phyloP scores from a whole-genome alignment of 1,139 yeast genomes.

The Yamadazyma taylorii region DNA sequence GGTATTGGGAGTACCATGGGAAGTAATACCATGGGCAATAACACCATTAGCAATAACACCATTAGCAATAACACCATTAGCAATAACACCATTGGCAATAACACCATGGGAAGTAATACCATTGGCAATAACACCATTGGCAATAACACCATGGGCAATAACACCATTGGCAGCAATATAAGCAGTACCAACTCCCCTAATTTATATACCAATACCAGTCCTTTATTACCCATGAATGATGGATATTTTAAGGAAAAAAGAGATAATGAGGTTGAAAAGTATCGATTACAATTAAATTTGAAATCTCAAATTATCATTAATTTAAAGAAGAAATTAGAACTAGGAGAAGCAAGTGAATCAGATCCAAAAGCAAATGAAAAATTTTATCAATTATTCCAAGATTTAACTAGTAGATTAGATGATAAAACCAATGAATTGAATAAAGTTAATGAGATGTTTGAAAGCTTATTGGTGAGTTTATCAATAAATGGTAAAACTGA shows the following conservation, averaged over 20 bases:
- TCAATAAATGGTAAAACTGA: slow-evolving; percentile 18
- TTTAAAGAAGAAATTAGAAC: slow-evolving; percentile 18
- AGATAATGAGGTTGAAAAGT: slow-evolving; percentile 25
- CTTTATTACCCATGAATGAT: background rate
- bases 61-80: too few species aligned
- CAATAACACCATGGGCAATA: too few species aligned
- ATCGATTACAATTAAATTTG: slow-evolving; percentile 33
- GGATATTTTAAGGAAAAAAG: slow-evolving; percentile 1
- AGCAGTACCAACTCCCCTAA: background rate
- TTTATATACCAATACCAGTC: background rate
- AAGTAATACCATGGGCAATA: too few species aligned
- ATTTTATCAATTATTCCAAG: slow-evolving; percentile 48
- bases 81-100: too few species aligned
- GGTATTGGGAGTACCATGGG: too few species aligned
- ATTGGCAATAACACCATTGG: too few species aligned
- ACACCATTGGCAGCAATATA: too few species aligned
- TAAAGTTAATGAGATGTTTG: slow-evolving; percentile 61
- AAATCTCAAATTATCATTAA: slow-evolving; percentile 38
- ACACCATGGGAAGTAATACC: too few species aligned
- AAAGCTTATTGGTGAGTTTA: slow-evolving; percentile 50
- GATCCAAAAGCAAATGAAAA: slow-evolving; percentile 36
- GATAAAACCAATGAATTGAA: slow-evolving; percentile 55
- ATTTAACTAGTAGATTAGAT: slow-evolving; percentile 50
- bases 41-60: too few species aligned
- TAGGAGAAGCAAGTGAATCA: slow-evolving; percentile 1